Evolutionary conservation across 2,329 filamentous ascomycete genomes (phyloP).

Genomic region (Colletotrichum echinochloae): DNA sequence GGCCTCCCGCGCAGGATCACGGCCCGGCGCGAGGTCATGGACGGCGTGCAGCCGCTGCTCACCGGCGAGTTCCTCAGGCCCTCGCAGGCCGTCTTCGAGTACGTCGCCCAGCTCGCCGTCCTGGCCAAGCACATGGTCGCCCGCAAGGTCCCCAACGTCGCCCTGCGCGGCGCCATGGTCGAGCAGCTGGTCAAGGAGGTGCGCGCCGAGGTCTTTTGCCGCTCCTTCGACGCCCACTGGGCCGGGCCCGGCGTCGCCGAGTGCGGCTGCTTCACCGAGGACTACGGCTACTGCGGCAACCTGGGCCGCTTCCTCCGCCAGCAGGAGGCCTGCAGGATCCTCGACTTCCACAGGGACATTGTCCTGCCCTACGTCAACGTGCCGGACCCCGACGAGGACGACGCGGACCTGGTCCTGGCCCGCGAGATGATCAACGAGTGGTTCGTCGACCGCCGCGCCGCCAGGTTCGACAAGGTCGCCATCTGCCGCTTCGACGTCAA

Average conservation of each 20-base stretch:
- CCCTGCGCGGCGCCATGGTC: neutral
- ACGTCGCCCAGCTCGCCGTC: conserved; percentile 7
- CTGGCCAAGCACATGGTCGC: conserved; percentile 14
- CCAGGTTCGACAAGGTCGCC: conserved; percentile 1
- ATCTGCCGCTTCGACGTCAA: neutral
- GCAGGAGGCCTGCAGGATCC: neutral
- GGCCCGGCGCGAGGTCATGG: neutral
- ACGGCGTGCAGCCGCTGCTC: neutral
- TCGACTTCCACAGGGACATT: neutral
- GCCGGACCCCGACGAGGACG: conserved; percentile 4
- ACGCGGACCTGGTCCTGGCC: neutral
- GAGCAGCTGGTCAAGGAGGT: neutral
- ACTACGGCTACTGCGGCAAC: conserved; percentile 7
- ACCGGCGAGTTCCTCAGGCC: neutral
- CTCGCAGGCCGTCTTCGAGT: neutral
- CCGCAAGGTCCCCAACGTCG: neutral
- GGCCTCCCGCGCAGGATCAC: neutral
- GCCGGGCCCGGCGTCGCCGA: neutral
- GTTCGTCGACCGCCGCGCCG: neutral
- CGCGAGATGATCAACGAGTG: neutral
- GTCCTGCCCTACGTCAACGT: neutral
- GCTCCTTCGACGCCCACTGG: neutral
- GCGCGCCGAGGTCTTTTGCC: conserved; percentile 10
- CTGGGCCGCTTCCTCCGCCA: conserved; percentile 6
- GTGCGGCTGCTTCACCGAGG: conserved; percentile 7